Evolutionary conservation across 345 rosid species (phyloP).

Genomic region (Citrus trifoliata): DNA sequence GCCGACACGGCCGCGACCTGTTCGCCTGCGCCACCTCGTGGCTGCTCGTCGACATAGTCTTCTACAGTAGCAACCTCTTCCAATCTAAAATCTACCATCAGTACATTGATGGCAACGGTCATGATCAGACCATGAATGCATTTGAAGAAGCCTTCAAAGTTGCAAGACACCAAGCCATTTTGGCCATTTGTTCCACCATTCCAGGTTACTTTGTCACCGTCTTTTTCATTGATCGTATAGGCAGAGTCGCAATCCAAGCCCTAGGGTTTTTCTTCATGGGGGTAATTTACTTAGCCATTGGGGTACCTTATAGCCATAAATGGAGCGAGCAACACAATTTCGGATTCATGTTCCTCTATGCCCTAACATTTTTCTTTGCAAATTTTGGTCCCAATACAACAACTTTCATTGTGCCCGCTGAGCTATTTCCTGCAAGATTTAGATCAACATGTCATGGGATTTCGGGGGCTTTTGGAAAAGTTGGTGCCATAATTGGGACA

Average conservation of each 20-base stretch:
- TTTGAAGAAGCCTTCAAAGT: conserved; percentile 42
- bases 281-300: conserved; percentile 43
- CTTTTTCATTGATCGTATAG: conserved; percentile 57
- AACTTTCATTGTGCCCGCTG: conserved; percentile 76
- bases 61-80: conserved; percentile 66
- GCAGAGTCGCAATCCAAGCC: conserved; percentile 58
- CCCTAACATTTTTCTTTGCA: conserved; percentile 64
- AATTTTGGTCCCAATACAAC: conserved; percentile 87
- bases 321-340: conserved; percentile 25
- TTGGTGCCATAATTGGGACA: conserved; percentile 68
- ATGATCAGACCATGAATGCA: background rate
- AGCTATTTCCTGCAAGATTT: conserved; percentile 80
- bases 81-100: conserved; percentile 46
- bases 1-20: conserved; percentile 63
- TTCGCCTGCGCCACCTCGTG: conserved; percentile 54
- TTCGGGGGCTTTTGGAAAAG: conserved; percentile 67
- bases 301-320: conserved; percentile 35
- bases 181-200: conserved; percentile 54
- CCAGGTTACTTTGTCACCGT: conserved; percentile 77
- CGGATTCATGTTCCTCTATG: conserved; percentile 49
- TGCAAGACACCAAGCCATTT: conserved; percentile 41
- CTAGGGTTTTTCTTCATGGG: conserved; percentile 68
- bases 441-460: conserved; percentile 84
- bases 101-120: background rate
- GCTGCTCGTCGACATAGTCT: conserved; percentile 67